Base-by-base conservation (phyloP, 768 basidiomycete species). In the Dendrothele bispora region DNA sequence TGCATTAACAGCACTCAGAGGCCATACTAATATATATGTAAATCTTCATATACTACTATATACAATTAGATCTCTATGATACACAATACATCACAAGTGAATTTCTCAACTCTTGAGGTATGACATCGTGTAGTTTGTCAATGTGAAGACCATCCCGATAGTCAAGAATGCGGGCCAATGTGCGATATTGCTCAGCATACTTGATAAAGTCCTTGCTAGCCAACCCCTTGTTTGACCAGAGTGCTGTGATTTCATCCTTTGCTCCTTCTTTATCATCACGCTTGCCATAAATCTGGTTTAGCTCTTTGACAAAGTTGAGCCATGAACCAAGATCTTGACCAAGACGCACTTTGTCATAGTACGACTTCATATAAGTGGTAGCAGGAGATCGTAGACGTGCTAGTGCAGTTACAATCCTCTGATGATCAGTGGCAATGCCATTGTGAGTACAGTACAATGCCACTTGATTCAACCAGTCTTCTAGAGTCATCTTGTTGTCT, bases 151-250 rank as follows among this genome's bases (percentile, higher is more conserved):
- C 10, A 43, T 43, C 42, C 17, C 30, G 7, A 43, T 43, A 43
- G 5, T 43, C 28, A 5, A 43, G 25, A 43, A 43, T 28, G 42
- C 25, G 42, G 14, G 42, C 42, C 5, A 43, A 22, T 5, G 42
- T 43, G 11, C 42, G 10, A 43, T 43, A 43, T 34, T 43, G 42
- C 25, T 43, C 42, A 43, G 42, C 28, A 30, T 43, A 43, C 18
- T 43, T 43, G 12, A 43, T 40, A 21, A 40, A 40, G 39, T 40
- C 39, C 39, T 40, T 40, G 21, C 21, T 25, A 5, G 39, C 39
- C n/a, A 40, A 40, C 7, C 6, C n/a, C 26, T 40, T 40, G 18
- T 39, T 39, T 11, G 18, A 39, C 18, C 37, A 39, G 37, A 39
- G 37, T 39, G 11, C 12, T 20, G 37, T 39, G 10, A 39, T 10